These are phyloP conservation scores for Alternaria gansuensis DNA, from an alignment of 2,329 filamentous ascomycete genomes.

Conservation along the genomic window DNA sequence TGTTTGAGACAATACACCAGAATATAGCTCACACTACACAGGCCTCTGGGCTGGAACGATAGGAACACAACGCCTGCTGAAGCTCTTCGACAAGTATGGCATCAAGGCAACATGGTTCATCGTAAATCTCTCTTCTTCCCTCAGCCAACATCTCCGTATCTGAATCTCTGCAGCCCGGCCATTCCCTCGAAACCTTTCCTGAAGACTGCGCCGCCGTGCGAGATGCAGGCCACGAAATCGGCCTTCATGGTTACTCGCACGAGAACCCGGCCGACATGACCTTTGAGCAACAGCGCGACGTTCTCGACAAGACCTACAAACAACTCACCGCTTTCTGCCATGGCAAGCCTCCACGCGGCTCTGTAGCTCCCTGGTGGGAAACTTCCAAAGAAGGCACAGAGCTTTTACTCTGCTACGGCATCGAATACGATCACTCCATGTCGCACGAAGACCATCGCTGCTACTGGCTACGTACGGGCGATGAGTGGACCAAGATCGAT, in stretches of 20 bases:
- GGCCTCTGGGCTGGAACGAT: slow-evolving; percentile 74
- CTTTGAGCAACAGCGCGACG: slow-evolving; percentile 76
- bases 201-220: slow-evolving; percentile 69
- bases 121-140: slow-evolving; percentile 64
- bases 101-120: slow-evolving; percentile 76
- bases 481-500: slow-evolving; percentile 74
- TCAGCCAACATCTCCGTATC: fast-evolving
- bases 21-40: slow-evolving; percentile 39
- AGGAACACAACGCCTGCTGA: slow-evolving; percentile 72
- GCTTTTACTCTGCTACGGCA: slow-evolving; percentile 70
- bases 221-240: slow-evolving; percentile 72
- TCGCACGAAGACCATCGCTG: slow-evolving; percentile 70
- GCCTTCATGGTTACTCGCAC: slow-evolving; percentile 75
- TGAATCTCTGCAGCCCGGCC: slow-evolving; percentile 57
- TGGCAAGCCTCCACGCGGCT: slow-evolving; percentile 74
- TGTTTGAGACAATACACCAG: not conserved
- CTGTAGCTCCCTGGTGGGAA: slow-evolving; percentile 81
- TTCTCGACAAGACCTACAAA: slow-evolving; percentile 77
- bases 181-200: slow-evolving; percentile 72
- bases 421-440: slow-evolving; percentile 76
- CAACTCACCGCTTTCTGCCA: slow-evolving; percentile 74
- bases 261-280: slow-evolving; percentile 78
- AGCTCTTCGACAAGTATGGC: slow-evolving; percentile 76
- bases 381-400: slow-evolving; percentile 72
- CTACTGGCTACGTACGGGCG: slow-evolving; percentile 71